These are phyloP conservation scores for Tinospora cordifolia DNA, from an alignment of 164 flowering plant species.

Conservation along the genomic window DNA sequence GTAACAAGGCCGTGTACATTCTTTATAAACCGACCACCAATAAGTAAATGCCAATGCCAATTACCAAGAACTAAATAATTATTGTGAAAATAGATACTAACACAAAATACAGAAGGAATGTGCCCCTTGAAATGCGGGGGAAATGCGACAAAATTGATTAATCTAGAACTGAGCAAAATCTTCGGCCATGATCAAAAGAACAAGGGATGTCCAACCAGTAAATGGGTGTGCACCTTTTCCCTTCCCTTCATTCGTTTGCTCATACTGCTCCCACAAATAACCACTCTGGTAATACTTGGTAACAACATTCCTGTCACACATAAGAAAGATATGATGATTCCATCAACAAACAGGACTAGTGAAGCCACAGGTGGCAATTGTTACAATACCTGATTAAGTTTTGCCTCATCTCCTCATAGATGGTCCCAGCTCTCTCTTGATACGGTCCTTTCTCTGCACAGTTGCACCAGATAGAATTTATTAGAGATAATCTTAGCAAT, in stretches of 20 bases:
- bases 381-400: slow-evolving; percentile 68
- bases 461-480: background rate
- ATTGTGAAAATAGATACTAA: background rate
- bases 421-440: slow-evolving; percentile 32
- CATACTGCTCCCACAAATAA: slow-evolving; percentile 92
- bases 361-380: background rate
- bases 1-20: too few relatives aligned
- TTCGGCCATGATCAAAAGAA: slow-evolving; percentile 82
- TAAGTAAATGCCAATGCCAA: too few relatives aligned
- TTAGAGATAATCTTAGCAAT: background rate
- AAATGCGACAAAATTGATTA: background rate
- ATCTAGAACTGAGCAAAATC: slow-evolving; percentile 22
- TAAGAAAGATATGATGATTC: background rate
- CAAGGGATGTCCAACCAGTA: slow-evolving; percentile 94
- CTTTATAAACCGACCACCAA: too few relatives aligned
- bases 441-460: slow-evolving; percentile 48
- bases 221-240: slow-evolving; percentile 85
- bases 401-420: slow-evolving; percentile 61
- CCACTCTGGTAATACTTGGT: slow-evolving; percentile 61
- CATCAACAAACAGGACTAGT: background rate
- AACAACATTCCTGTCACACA: slow-evolving; percentile 63
- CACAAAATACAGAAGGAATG: background rate
- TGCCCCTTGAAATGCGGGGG: background rate
- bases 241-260: slow-evolving; percentile 61
- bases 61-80: too few relatives aligned